phyloP scores from a whole-genome alignment of 1,139 yeast genomes.

The Pichia sp. region DNA sequence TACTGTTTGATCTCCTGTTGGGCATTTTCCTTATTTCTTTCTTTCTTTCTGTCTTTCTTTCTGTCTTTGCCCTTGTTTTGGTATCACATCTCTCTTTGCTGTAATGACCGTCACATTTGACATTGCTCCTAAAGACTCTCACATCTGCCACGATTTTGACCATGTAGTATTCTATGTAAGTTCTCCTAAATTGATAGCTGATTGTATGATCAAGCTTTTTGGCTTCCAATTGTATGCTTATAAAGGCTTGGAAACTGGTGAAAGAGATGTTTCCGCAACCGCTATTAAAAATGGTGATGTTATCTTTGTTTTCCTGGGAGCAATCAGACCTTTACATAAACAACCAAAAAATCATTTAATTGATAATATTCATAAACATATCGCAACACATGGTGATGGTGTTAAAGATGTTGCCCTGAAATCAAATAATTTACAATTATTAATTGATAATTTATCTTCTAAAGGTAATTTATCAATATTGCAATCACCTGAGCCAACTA shows the following conservation, averaged over 20 bases:
- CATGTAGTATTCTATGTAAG: constrained; percentile 57
- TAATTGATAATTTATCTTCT: constrained; percentile 1
- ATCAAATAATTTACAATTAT: constrained; percentile 25
- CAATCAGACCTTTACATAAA: constrained; percentile 20
- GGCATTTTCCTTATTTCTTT: neutral
- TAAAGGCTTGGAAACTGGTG: constrained; percentile 63
- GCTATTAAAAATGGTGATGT: constrained; percentile 59
- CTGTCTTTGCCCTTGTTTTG: neutral
- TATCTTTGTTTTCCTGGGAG: constrained; percentile 43
- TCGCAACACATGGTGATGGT: constrained; percentile 66
- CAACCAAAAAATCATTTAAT: constrained; percentile 25
- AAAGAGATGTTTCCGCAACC: constrained; percentile 49
- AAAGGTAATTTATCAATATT: constrained; percentile 1
- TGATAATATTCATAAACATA: constrained; percentile 40
- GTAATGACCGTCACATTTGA: neutral
- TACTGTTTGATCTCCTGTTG: neutral
- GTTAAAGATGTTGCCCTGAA: constrained; percentile 64
- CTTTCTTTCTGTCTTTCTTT: neutral
- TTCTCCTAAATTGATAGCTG: constrained; percentile 61
- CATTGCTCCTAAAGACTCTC: neutral
- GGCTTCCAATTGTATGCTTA: constrained; percentile 63
- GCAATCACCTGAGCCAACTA: constrained; percentile 38
- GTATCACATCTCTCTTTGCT: neutral
- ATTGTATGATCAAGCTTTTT: constrained; percentile 45
- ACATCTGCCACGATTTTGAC: constrained; percentile 32